phyloP scores from a whole-genome alignment of 345 rosid genomes.

The Cardamine resedifolia region DNA sequence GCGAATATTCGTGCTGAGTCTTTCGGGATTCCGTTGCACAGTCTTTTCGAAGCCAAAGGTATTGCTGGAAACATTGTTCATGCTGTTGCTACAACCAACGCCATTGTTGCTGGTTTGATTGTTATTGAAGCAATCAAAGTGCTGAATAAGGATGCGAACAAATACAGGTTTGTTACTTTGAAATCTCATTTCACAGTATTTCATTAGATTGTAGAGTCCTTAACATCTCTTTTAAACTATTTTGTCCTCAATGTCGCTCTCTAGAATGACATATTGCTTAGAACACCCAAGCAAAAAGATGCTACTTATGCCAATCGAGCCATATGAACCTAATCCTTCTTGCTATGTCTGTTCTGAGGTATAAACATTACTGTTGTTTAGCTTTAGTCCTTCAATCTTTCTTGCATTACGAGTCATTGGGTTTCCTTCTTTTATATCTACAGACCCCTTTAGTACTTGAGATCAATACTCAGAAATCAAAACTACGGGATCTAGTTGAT shows the following conservation, averaged over 20 bases:
- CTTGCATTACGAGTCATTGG: conserved; percentile 18
- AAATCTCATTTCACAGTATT: not conserved
- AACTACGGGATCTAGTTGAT: conserved; percentile 88
- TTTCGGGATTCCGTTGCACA: conserved; percentile 86
- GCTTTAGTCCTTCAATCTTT: conserved; percentile 4
- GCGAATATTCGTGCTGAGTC: conserved; percentile 97
- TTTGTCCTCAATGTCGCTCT: conserved; percentile 28
- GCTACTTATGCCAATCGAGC: conserved; percentile 97
- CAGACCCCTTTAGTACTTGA: conserved; percentile 89
- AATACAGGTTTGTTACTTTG: conserved; percentile 61
- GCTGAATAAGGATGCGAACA: conserved; percentile 59
- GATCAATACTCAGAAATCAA: conserved; percentile 71
- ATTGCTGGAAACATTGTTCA: conserved; percentile 99
- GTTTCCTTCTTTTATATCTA: conserved; percentile 29
- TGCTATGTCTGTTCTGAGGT: conserved; percentile 99
- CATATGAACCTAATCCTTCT: conserved; percentile 82
- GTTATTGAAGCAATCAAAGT: conserved; percentile 98
- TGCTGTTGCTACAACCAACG: conserved; percentile 98
- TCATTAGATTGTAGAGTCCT: not conserved
- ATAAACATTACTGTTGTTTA: conserved; percentile 24
- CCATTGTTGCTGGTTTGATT: conserved; percentile 87
- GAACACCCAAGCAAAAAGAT: conserved; percentile 81
- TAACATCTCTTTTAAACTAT: not conserved
- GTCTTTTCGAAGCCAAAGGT: conserved; percentile 99
- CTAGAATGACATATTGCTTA: conserved; percentile 94